phyloP scores from a whole-genome alignment of 2,329 filamentous ascomycete species.

The Stemphylium beticola region DNA sequence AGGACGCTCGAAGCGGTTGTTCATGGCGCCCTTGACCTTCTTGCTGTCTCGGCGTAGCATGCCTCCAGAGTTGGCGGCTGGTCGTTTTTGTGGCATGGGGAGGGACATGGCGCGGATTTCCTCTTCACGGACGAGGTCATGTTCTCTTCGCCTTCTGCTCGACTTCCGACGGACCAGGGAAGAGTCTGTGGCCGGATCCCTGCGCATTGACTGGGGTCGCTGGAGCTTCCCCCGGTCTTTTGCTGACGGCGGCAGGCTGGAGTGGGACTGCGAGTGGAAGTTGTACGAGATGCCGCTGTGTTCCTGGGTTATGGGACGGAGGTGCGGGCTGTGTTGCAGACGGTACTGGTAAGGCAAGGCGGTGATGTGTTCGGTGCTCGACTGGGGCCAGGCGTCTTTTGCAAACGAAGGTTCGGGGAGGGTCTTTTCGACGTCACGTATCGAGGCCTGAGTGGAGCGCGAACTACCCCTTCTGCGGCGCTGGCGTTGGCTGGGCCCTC shows the following conservation, averaged over 20 bases:
- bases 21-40: conserved; percentile 64
- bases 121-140: conserved; percentile 79
- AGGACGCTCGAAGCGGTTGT: conserved; percentile 65
- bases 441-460: conserved; percentile 37
- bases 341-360: conserved; percentile 52
- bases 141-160: conserved; percentile 68
- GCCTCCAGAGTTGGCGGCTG: conserved; percentile 65
- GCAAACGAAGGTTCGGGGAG: conserved; percentile 19
- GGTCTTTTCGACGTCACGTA: conserved; percentile 40
- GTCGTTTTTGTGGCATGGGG: conserved; percentile 67
- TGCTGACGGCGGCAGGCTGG: conserved; percentile 41
- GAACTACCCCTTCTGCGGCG: conserved; percentile 41
- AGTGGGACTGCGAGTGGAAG: conserved; percentile 49
- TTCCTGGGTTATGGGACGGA: conserved; percentile 53
- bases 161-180: conserved; percentile 70
- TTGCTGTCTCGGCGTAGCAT: conserved; percentile 70
- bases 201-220: conserved; percentile 59
- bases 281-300: conserved; percentile 53
- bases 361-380: conserved; percentile 55
- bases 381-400: conserved; percentile 21
- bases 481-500: conserved; percentile 34
- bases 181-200: conserved; percentile 64
- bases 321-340: conserved; percentile 56
- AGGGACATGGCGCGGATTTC: conserved; percentile 87
- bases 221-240: conserved; percentile 54